These are phyloP conservation scores for Ogataea populi-albae DNA, from an alignment of 805 yeast species.

Conservation along the genomic window DNA sequence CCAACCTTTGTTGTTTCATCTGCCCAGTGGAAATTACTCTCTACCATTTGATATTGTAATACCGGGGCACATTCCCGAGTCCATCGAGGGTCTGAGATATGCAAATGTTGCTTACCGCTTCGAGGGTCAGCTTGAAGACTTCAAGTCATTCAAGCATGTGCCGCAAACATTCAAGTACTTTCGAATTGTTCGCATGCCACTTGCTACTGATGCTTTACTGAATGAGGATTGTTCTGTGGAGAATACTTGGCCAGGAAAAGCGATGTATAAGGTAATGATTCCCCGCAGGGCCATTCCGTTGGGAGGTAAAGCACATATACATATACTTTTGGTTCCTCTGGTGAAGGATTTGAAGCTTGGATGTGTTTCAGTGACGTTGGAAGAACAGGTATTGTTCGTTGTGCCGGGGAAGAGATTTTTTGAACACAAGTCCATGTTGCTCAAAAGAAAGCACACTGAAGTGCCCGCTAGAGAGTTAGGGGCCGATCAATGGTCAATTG, in stretches of 20 bases:
- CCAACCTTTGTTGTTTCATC: constrained; percentile 27
- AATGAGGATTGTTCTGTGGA: constrained; percentile 44
- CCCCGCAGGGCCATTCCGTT: constrained; percentile 45
- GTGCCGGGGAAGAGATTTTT: constrained; percentile 21
- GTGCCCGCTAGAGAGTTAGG: constrained; percentile 32
- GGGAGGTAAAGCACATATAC: constrained; percentile 43
- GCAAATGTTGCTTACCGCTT: constrained; percentile 44
- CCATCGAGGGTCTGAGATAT: constrained; percentile 47
- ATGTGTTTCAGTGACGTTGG: constrained; percentile 31
- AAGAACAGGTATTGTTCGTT: constrained; percentile 29
- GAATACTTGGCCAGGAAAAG: constrained; percentile 52
- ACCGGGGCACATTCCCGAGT: constrained; percentile 48
- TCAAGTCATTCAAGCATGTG: constrained; percentile 17
- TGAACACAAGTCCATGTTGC: constrained; percentile 29
- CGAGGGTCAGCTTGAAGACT: constrained; percentile 24
- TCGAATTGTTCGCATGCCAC: constrained; percentile 43
- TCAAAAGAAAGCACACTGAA: constrained; percentile 38
- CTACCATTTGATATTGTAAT: constrained; percentile 44
- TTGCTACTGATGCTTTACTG: constrained; percentile 38
- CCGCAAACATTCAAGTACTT: constrained; percentile 34
- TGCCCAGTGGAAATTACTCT: constrained; percentile 52
- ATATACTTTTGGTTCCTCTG: constrained; percentile 44
- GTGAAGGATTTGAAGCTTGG: constrained; percentile 43
- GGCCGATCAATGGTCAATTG: constrained; percentile 45
- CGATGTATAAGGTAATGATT: constrained; percentile 46